These are phyloP conservation scores for Hygrophila difformis DNA, from an alignment of 257 asterid species.

Conservation along the genomic window DNA sequence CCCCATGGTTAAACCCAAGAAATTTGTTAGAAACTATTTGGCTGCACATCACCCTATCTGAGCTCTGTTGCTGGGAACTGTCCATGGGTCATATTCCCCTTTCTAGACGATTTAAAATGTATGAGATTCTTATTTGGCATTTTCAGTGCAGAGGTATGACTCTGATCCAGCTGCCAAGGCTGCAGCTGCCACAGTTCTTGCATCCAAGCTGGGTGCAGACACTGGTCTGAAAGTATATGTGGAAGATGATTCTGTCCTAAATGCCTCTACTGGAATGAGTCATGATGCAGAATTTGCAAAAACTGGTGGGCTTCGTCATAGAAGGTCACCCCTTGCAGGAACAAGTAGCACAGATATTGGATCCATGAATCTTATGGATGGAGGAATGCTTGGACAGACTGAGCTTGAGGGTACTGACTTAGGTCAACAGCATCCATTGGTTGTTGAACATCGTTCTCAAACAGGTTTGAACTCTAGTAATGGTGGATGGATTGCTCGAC, in stretches of 20 bases:
- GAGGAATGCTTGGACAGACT: conserved; percentile 20
- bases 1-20: too few species aligned
- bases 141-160: conserved; percentile 55
- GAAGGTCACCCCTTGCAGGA: conserved; percentile 31
- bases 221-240: conserved; percentile 49
- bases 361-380: conserved; percentile 19
- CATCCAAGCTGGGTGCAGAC: conserved; percentile 67
- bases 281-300: conserved; percentile 42
- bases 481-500: conserved; percentile 61
- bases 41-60: too few species aligned
- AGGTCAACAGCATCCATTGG: conserved; percentile 31
- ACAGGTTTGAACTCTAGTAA: conserved; percentile 27
- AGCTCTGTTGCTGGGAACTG: too few species aligned
- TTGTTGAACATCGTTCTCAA: conserved; percentile 50
- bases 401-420: conserved; percentile 24
- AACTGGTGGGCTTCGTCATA: conserved; percentile 39
- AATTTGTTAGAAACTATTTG: too few species aligned
- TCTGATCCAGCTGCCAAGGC: conserved; percentile 77
- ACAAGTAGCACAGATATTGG: conserved; percentile 22
- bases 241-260: conserved; percentile 33
- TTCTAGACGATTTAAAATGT: neutral
- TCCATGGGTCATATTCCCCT: neutral
- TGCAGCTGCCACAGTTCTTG: conserved; percentile 68
- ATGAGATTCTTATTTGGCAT: conserved; percentile 15
- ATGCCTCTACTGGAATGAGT: conserved; percentile 37